A percentile compares a stretch with the other conserved stretches of the same genome.
These are phyloP conservation scores for Coemansia sp. DNA, from an alignment of 192 early-diverging fungal genomes.

Conservation along the genomic window DNA sequence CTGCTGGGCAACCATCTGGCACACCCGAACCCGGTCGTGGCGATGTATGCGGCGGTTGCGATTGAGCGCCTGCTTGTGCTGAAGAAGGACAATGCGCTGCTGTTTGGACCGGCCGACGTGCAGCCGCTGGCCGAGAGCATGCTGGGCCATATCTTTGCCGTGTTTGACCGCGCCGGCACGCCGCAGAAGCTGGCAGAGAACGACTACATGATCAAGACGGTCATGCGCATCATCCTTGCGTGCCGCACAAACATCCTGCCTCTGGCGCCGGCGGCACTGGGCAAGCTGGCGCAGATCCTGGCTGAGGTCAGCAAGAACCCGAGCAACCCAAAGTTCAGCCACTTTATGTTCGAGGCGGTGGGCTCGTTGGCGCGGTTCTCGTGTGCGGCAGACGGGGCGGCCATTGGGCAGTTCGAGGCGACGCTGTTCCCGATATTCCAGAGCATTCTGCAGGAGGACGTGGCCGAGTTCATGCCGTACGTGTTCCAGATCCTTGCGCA, in stretches of 20 bases:
- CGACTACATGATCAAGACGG: slow-evolving; percentile 91
- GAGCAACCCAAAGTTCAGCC: slow-evolving; percentile 96
- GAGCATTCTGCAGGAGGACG: slow-evolving; percentile 79
- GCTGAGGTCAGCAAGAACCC: slow-evolving; percentile 89
- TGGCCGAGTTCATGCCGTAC: slow-evolving; percentile 93
- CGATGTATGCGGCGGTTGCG: slow-evolving; percentile 89
- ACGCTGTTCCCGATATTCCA: slow-evolving; percentile 90
- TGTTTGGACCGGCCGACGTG: slow-evolving; percentile 70
- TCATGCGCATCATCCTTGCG: slow-evolving; percentile 83
- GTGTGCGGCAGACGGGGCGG: slow-evolving; percentile 65
- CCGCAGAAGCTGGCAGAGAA: slow-evolving; percentile 96
- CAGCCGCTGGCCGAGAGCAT: slow-evolving; percentile 66
- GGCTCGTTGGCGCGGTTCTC: slow-evolving; percentile 83
- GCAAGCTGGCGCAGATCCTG: slow-evolving; percentile 75
- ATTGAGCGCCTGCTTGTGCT: slow-evolving; percentile 90
- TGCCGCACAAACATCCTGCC: slow-evolving; percentile 72
- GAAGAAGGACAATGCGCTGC: slow-evolving; percentile 57
- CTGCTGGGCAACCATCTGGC: slow-evolving; percentile 76
- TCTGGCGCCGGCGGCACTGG: slow-evolving; percentile 70
- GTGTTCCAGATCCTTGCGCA: slow-evolving; percentile 95
- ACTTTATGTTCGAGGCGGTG: slow-evolving; percentile 94
- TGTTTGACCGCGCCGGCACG: slow-evolving; percentile 73
- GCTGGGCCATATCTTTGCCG: slow-evolving; percentile 71
- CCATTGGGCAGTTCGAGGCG: slow-evolving; percentile 80
- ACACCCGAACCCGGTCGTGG: slow-evolving; percentile 80